A percentile compares a stretch with the other conserved stretches of the same genome.
These are phyloP conservation scores for Syzygium grande DNA, from an alignment of 345 rosid genomes.

Conservation along the genomic window DNA sequence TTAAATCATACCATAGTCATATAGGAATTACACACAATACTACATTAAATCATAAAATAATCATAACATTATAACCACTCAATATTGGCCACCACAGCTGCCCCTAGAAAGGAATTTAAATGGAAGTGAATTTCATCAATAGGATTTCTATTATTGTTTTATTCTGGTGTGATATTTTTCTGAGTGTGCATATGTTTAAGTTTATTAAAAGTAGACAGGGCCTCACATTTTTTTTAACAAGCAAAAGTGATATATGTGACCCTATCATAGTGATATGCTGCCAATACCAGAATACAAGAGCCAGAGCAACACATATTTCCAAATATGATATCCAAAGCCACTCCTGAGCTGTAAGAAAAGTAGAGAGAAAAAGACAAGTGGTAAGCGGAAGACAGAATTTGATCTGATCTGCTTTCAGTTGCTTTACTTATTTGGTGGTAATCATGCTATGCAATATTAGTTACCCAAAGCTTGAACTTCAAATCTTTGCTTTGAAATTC, in stretches of 20 bases:
- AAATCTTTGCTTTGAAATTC: not conserved
- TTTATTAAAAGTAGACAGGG: not conserved
- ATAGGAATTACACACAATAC: no score
- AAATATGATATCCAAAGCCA: not conserved
- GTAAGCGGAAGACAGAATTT: not conserved
- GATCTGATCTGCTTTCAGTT: not conserved
- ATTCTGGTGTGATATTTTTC: not conserved
- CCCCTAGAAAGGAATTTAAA: not conserved
- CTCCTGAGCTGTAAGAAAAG: not conserved
- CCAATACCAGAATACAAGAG: not conserved
- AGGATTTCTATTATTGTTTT: not conserved
- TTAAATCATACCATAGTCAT: no score
- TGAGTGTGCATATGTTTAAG: not conserved
- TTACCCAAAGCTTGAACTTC: not conserved
- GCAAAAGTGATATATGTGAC: not conserved
- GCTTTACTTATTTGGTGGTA: not conserved
- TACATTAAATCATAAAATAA: no score
- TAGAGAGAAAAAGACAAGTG: not conserved
- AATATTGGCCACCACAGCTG: not conserved
- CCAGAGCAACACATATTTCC: not conserved
- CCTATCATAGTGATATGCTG: not conserved
- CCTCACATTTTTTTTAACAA: not conserved
- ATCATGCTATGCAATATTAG: not conserved
- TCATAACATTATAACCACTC: no score
- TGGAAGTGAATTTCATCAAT: not conserved